Evolutionary conservation across 257 asterid genomes (phyloP).

Genomic region (Catharanthus roseus): DNA sequence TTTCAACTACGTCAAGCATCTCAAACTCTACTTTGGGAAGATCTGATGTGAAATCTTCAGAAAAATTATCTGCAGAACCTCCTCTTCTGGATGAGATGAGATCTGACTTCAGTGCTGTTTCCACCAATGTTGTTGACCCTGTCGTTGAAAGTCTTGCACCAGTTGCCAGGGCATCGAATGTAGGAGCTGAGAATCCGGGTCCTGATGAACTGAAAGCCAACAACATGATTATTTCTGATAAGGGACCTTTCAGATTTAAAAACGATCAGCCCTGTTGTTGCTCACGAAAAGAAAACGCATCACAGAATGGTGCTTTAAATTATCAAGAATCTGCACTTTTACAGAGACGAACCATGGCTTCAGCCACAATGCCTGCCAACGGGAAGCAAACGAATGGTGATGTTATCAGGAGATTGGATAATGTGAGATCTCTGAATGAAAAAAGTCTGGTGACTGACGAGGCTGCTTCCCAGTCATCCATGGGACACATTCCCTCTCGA

Average conservation of each 20-base stretch:
- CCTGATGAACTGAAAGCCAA: constrained; percentile 26
- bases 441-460: constrained; percentile 22
- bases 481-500: constrained; percentile 15
- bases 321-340: constrained; percentile 46
- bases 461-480: constrained; percentile 20
- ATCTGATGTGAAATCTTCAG: constrained; percentile 39
- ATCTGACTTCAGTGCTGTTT: constrained; percentile 23
- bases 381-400: constrained; percentile 31
- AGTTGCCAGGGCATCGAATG: constrained; percentile 18
- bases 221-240: constrained; percentile 22
- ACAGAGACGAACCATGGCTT: constrained; percentile 29
- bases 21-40: constrained; percentile 50
- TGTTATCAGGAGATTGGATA: constrained; percentile 17
- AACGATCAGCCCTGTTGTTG: constrained; percentile 60
- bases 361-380: constrained; percentile 27
- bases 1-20: constrained; percentile 50
- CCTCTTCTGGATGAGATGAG: constrained; percentile 27
- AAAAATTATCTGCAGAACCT: constrained; percentile 25
- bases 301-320: constrained; percentile 28
- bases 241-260: constrained; percentile 25
- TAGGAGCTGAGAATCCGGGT: constrained; percentile 24
- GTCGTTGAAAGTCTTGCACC: constrained; percentile 29
- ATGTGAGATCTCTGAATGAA: constrained; percentile 23
- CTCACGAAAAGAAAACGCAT: constrained; percentile 53
- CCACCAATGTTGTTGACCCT: constrained; percentile 24